These are phyloP conservation scores for Neocallimastix lanati DNA, from an alignment of 192 early-diverging fungal species.

Conservation along the genomic window DNA sequence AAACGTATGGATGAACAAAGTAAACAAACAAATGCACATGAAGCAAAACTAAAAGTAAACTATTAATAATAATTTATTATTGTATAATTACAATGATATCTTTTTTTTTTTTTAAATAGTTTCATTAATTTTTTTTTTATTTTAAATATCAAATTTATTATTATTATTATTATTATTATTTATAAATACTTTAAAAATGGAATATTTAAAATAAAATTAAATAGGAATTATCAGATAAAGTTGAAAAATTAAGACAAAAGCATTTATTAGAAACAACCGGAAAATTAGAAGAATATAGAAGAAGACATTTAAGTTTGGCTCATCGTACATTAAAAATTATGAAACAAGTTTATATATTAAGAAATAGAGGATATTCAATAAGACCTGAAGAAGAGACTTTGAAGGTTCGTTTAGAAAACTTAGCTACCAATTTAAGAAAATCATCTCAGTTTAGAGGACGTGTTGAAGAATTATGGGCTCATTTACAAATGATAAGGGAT, in stretches of 20 bases:
- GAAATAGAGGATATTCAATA: conserved; percentile 63
- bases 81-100: too few relatives aligned
- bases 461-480: conserved; percentile 66
- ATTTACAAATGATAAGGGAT: conserved; percentile 52
- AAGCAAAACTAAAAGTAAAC: conserved; percentile 46
- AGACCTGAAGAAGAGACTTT: conserved; percentile 68
- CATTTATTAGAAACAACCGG: conserved; percentile 53
- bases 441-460: conserved; percentile 66
- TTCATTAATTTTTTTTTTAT: too few relatives aligned
- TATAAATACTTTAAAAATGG: not conserved
- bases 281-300: conserved; percentile 58
- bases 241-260: conserved; percentile 36
- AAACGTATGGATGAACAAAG: conserved; percentile 68
- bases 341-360: conserved; percentile 66
- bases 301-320: conserved; percentile 55
- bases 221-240: conserved; percentile 36
- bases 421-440: conserved; percentile 52
- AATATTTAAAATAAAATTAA: too few relatives aligned
- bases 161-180: not conserved
- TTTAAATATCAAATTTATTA: too few relatives aligned
- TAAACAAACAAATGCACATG: conserved; percentile 41
- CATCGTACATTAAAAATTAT: conserved; percentile 63
- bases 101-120: too few relatives aligned
- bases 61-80: too few relatives aligned
- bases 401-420: conserved; percentile 48